Base-by-base conservation (phyloP, 192 early-diverging fungal species). In the Backusella tuberculispora region DNA sequence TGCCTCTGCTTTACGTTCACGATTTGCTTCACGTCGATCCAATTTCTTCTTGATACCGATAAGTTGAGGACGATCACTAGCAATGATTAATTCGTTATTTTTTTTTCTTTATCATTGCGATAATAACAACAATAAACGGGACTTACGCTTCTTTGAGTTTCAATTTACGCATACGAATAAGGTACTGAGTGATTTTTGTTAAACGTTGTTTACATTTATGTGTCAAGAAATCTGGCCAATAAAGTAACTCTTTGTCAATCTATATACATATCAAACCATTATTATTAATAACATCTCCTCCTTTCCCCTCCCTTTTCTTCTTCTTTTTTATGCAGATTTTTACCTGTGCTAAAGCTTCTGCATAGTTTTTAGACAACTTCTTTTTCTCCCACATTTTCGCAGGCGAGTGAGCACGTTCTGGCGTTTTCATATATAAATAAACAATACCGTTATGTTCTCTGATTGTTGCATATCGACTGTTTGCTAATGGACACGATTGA, bases 201-300 rank as follows among this genome's bases (percentile, higher is more conserved):
- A 97, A 72, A 63, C 97, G 89, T 80, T 98, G 97, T 80, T 99
- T 99, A 88, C 95, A 97, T 85, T 95, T 97, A 88, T 97, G 94
- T 69, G 94, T 84, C 80, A 92, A 86, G 81, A 95, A 97, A 66
- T 88, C 84, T 73, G 96, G 97, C 96, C 96, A 99, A 83, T 95
- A 92, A 46, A 91, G 76, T 71, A 99, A 85, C 74, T 97, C 92
- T 65, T 90, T 91, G 85, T 99, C 96, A 63, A 99, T 95, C 87
- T 92, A 78, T 50, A 46, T 45, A 40, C 2, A 3, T 34, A 12
- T 12, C 17, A 29, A 7, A 34, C 5, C 34, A 63, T 21, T 65
- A n/a, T 12, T 34, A 34, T 34, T 34, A 34, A 34, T 34, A 34
- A 34, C 29, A 34, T 34, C 29, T 2, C 29, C 29, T 34, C 29